Evolutionary conservation across 1,284 basidiomycete species (phyloP).

Genomic region (Inonotus hispidus): DNA sequence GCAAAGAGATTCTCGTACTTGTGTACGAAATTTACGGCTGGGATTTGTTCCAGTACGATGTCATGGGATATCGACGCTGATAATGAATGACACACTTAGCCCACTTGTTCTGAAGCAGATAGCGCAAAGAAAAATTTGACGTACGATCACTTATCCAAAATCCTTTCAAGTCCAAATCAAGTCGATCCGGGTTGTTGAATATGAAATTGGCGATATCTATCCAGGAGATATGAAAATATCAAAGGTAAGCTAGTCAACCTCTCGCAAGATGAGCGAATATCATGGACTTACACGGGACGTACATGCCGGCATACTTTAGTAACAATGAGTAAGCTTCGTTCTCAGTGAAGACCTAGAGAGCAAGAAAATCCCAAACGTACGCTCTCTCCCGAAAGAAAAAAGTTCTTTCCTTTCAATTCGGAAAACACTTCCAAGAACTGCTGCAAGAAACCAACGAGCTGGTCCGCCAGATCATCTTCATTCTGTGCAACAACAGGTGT

Average conservation of each 20-base stretch:
- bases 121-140: conserved; percentile 22
- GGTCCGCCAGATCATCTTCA: conserved; percentile 57
- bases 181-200: conserved; percentile 45
- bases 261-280: neutral
- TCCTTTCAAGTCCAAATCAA: conserved; percentile 58
- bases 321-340: neutral
- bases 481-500: conserved; percentile 34
- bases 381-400: conserved; percentile 67
- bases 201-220: conserved; percentile 72
- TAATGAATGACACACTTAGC: neutral
- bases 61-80: conserved; percentile 53
- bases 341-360: neutral
- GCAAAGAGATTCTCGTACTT: conserved; percentile 64
- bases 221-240: neutral
- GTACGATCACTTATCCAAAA: conserved; percentile 70
- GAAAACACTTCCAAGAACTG: conserved; percentile 72
- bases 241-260: neutral
- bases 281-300: conserved; percentile 23
- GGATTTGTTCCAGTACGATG: conserved; percentile 59
- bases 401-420: conserved; percentile 64
- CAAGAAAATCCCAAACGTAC: conserved; percentile 36
- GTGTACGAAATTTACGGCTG: conserved; percentile 65
- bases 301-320: conserved; percentile 29
- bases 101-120: neutral
- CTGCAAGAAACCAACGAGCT: conserved; percentile 44